Evolutionary conservation across 352 stramenopile species (phyloP), one percentile per base, ranked within the genome.

Genomic region (Globisporangium abappressorium): DNA sequence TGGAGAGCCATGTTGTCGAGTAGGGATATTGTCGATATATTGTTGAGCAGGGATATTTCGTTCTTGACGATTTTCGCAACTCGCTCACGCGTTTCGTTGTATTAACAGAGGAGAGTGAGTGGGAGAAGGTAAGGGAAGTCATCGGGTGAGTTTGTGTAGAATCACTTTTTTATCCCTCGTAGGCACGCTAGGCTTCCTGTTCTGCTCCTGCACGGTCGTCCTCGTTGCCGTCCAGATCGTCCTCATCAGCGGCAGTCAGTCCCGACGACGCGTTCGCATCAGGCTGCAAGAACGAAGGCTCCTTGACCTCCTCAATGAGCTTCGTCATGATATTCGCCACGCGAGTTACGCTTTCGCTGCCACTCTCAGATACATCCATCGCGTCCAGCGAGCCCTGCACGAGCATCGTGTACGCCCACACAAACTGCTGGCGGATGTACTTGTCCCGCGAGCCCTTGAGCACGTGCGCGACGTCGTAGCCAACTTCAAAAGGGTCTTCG

Each of bases 401-500:
- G 18, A 93, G 71, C 65, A 91, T 57, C 53, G 85, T 76, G 59
- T 90, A 92, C 18, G 85, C 84, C 18, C 85, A 82, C 7, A 84
- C 83, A 55, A 92, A 90, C 65, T 95, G 83, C 72, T 95, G 87
- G 11, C 87, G 87, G 68, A 92, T 92, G 76, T 93, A 92, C 66
- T 92, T 93, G 74, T 95, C 84, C 24, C 85, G 83, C 11, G 82
- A 85, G 28, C 89, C 84, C 63, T 98, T 98, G 18, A 99, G 81
- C 22, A 99, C 97, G 75, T 99, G 97, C 7, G 95, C 96, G 53
- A 99, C 96, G 74, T 99, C 94, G 76, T 99, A 99, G 72, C 92
- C 97, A 3, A 88, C 96, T 73, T 99, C 98, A 79, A 99, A 99
- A 2, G 98, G 98, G 78, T 99, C 98, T 86, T 99, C 97, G 64